phyloP scores from a whole-genome alignment of 805 yeast species.

The Zygotorulaspora florentina region DNA sequence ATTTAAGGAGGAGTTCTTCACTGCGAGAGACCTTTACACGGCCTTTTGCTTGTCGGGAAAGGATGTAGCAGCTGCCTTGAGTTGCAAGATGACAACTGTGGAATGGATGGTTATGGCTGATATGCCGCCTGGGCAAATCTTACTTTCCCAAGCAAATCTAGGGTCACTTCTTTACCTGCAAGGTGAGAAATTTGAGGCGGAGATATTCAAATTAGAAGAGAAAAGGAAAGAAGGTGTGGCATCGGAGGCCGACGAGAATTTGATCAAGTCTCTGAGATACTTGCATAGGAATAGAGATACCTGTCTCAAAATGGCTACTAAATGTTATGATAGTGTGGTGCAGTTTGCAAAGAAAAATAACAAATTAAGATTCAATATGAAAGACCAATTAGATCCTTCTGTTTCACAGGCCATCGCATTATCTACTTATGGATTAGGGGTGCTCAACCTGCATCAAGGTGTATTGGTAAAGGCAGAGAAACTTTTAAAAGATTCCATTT shows the following conservation, averaged over 20 bases:
- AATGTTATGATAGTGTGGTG: conserved; percentile 44
- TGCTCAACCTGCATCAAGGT: conserved; percentile 59
- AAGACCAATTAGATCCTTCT: conserved; percentile 38
- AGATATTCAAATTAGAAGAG: conserved; percentile 33
- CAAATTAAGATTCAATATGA: conserved; percentile 31
- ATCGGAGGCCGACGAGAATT: conserved; percentile 23
- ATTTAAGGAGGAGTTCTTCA: conserved; percentile 72
- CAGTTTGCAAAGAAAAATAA: conserved; percentile 38
- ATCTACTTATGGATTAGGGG: conserved; percentile 83
- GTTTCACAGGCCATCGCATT: conserved; percentile 69
- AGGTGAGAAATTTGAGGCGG: conserved; percentile 59
- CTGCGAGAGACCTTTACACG: conserved; percentile 69
- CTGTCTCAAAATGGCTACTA: conserved; percentile 35
- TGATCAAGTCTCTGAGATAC: conserved; percentile 21
- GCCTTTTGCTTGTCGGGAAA: conserved; percentile 67
- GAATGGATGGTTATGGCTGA: conserved; percentile 74
- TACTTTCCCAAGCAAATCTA: conserved; percentile 62
- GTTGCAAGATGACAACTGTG: conserved; percentile 58
- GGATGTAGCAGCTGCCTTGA: conserved; percentile 58
- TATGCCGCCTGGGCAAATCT: conserved; percentile 57
- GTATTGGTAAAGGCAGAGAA: conserved; percentile 55
- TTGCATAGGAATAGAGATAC: conserved; percentile 28
- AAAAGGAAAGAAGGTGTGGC: conserved; percentile 24
- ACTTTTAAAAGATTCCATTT: conserved; percentile 61
- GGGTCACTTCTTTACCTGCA: conserved; percentile 67